Conservation (phyloP, 495 filamentous ascomycete genomes). For the Xylaria acuta region DNA sequence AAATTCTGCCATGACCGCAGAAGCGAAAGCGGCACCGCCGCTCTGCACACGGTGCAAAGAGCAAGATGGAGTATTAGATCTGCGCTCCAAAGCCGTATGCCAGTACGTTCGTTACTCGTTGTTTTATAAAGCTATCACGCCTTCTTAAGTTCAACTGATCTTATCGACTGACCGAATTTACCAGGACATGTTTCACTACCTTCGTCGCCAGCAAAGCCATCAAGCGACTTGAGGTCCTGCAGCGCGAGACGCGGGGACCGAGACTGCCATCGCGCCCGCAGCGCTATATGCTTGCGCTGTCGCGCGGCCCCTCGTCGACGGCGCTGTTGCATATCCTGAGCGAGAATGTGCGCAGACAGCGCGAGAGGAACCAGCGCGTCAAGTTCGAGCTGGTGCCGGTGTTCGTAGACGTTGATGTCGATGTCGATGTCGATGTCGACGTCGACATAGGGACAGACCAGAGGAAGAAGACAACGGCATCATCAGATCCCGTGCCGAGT, state of each 20-base stretch:
- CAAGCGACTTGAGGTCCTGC: conserved; percentile 72
- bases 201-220: conserved; percentile 78
- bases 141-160: not conserved
- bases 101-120: conserved; percentile 37
- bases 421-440: not conserved
- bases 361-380: conserved; percentile 57
- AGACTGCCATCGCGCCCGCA: conserved; percentile 40
- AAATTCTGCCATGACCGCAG: conserved; percentile 24
- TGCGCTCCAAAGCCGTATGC: conserved; percentile 50
- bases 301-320: conserved; percentile 83
- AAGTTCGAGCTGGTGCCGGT: conserved; percentile 69
- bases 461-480: not conserved
- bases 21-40: conserved; percentile 23
- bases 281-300: conserved; percentile 77
- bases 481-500: not conserved
- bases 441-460: not conserved
- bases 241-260: conserved; percentile 54
- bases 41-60: conserved; percentile 49
- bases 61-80: conserved; percentile 41
- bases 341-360: conserved; percentile 66
- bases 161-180: not conserved
- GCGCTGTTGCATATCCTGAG: conserved; percentile 77
- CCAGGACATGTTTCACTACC: conserved; percentile 75
- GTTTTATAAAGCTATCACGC: not conserved
- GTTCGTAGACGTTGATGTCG: conserved; percentile 18